Percentiles rank a stretch among this genome's conserved stretches.
phyloP scores from a whole-genome alignment of 257 asterid species.

The Thymus quinquecostatus region DNA sequence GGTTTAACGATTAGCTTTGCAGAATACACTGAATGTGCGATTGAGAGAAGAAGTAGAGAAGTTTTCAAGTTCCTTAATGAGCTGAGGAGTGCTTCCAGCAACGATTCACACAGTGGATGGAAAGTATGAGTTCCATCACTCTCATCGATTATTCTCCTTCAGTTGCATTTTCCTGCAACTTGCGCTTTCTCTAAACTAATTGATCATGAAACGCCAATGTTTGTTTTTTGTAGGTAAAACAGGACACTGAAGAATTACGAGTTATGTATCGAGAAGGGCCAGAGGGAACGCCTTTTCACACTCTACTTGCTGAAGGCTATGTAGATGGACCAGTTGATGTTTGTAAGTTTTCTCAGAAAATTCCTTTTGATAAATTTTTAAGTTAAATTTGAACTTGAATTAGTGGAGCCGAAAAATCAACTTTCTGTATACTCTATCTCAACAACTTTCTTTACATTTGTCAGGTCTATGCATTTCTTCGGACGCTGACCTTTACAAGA shows the following conservation, averaged over 20 bases:
- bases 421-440: conserved; percentile 15
- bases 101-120: conserved; percentile 58
- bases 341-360: conserved; percentile 61
- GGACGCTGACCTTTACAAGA: conserved; percentile 68
- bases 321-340: conserved; percentile 90
- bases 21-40: conserved; percentile 55
- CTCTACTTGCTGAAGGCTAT: conserved; percentile 87
- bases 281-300: conserved; percentile 82
- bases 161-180: background rate
- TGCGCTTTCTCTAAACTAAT: too few relatives aligned
- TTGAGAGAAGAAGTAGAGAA: conserved; percentile 70
- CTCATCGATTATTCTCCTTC: conserved; percentile 12
- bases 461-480: conserved; percentile 86
- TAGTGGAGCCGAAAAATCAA: background rate
- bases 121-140: conserved; percentile 53
- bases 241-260: conserved; percentile 81
- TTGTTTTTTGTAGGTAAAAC: conserved; percentile 60
- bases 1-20: conserved; percentile 24
- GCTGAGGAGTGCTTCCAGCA: conserved; percentile 76
- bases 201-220: conserved; percentile 11
- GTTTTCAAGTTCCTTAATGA: conserved; percentile 63
- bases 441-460: conserved; percentile 20
- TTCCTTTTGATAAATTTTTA: conserved; percentile 15
- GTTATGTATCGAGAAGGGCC: conserved; percentile 97
- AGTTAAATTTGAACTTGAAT: background rate